Conservation (phyloP, 768 basidiomycete species). For the Pleurotus ostreatus region DNA sequence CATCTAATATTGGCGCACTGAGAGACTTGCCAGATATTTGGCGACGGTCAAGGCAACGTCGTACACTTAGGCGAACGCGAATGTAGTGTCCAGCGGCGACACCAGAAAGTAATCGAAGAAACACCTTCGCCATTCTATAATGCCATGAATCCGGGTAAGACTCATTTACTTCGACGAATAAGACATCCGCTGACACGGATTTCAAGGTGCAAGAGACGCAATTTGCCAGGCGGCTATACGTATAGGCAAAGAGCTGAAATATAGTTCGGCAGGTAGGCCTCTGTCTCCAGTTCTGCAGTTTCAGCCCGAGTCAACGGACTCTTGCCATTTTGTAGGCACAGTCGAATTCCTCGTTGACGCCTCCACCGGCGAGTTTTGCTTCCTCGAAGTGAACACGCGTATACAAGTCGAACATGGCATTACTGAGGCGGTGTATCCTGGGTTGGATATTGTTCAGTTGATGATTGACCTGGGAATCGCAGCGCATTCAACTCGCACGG, state of each 20-base stretch:
- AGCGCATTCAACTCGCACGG: conserved; percentile 19
- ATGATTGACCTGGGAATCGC: conserved; percentile 58
- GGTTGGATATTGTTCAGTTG: conserved; percentile 58
- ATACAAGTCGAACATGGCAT: conserved; percentile 70
- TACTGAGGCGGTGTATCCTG: conserved; percentile 51
- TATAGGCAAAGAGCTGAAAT: conserved; percentile 45
- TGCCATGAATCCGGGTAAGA: background rate
- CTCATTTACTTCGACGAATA: background rate
- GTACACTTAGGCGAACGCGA: conserved; percentile 69
- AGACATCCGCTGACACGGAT: background rate
- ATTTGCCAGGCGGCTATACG: conserved; percentile 53
- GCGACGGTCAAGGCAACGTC: conserved; percentile 54
- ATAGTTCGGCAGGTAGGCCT: conserved; percentile 51
- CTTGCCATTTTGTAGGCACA: conserved; percentile 38
- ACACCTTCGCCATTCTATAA: conserved; percentile 57
- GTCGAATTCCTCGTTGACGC: conserved; percentile 66
- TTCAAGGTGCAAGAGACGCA: conserved; percentile 35
- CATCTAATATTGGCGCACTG: no score
- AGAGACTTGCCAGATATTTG: conserved; percentile 47
- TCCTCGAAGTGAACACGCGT: conserved; percentile 71
- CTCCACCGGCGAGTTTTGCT: conserved; percentile 50
- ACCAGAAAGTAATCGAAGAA: conserved; percentile 75
- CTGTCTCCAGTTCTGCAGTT: background rate
- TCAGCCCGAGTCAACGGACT: background rate
- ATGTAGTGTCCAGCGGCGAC: conserved; percentile 63